A percentile compares a stretch with the other conserved stretches of the same genome.
These are phyloP conservation scores for Trametes gibbosa DNA, from an alignment of 768 basidiomycete genomes.

Conservation along the genomic window DNA sequence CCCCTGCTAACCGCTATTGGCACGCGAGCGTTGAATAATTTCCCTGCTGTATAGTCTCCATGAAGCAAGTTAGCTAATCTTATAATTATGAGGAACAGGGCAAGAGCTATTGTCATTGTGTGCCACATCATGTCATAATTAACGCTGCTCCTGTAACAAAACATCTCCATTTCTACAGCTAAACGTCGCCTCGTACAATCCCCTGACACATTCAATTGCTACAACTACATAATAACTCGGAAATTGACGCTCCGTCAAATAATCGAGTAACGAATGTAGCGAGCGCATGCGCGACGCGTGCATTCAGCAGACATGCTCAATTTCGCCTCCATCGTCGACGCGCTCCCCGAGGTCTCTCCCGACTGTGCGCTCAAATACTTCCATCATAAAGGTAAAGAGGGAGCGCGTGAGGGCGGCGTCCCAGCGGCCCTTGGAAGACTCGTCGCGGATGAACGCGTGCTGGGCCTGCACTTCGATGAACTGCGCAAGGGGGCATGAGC, in stretches of 20 bases:
- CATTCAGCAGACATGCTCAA: constrained; percentile 76
- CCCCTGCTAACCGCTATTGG: too few species aligned
- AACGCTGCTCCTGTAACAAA: too few species aligned
- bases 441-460: constrained; percentile 94
- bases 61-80: too few species aligned
- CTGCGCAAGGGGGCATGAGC: constrained; percentile 36
- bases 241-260: background rate
- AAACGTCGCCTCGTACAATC: too few species aligned
- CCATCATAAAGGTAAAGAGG: constrained; percentile 84
- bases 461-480: constrained; percentile 97
- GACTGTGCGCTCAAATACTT: constrained; percentile 87
- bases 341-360: constrained; percentile 81
- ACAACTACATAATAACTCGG: too few species aligned
- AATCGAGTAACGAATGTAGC: background rate
- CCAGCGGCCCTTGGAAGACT: constrained; percentile 91
- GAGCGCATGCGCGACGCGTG: background rate
- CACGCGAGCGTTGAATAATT: too few species aligned
- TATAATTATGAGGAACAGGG: too few species aligned
- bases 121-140: too few species aligned
- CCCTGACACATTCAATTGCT: too few species aligned
- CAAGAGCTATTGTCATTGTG: too few species aligned
- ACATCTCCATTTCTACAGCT: too few species aligned
- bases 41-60: too few species aligned
- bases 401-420: constrained; percentile 87
- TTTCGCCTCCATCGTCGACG: constrained; percentile 39